Evolutionary conservation across 768 basidiomycete genomes (phyloP).

Genomic region (Phylloporus sp.): DNA sequence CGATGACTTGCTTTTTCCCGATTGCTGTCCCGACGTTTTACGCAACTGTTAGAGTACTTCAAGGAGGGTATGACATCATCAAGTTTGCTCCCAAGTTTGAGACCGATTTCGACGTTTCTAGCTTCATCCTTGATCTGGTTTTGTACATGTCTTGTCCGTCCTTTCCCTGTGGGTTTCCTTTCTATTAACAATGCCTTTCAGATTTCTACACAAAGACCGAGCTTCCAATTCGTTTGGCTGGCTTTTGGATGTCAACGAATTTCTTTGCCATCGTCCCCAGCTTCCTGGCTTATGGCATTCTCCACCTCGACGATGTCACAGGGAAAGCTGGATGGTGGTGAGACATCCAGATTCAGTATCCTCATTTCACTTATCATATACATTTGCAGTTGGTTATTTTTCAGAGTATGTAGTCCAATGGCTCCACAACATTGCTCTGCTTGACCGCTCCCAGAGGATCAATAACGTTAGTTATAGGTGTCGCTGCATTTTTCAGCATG

Average conservation of each 20-base stretch:
- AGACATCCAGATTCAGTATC: slow-evolving; percentile 23
- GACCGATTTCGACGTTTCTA: slow-evolving; percentile 10
- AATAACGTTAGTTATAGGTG: slow-evolving; percentile 49
- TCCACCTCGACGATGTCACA: slow-evolving; percentile 22
- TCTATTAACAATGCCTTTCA: neutral
- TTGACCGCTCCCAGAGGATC: slow-evolving; percentile 11
- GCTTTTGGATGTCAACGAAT: slow-evolving; percentile 65
- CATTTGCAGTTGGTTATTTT: slow-evolving; percentile 31
- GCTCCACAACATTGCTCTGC: neutral
- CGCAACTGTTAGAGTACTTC: slow-evolving; percentile 34
- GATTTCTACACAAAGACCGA: slow-evolving; percentile 55
- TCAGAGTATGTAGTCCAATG: slow-evolving; percentile 28
- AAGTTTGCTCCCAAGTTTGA: neutral
- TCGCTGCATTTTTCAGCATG: slow-evolving; percentile 53
- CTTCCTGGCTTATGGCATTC: slow-evolving; percentile 62
- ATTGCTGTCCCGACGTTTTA: neutral
- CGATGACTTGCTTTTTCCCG: neutral
- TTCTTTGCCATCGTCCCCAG: slow-evolving; percentile 49
- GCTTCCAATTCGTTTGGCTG: slow-evolving; percentile 50
- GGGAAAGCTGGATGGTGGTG: slow-evolving; percentile 16
- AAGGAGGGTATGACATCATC: slow-evolving; percentile 37
- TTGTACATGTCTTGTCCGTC: slow-evolving; percentile 55
- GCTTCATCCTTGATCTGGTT: slow-evolving; percentile 56
- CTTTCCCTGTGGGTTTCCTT: neutral
- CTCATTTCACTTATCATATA: neutral